Evolutionary conservation across 176 grass and related monocot species (phyloP).

Genomic region (Eragrostis nindensis): DNA sequence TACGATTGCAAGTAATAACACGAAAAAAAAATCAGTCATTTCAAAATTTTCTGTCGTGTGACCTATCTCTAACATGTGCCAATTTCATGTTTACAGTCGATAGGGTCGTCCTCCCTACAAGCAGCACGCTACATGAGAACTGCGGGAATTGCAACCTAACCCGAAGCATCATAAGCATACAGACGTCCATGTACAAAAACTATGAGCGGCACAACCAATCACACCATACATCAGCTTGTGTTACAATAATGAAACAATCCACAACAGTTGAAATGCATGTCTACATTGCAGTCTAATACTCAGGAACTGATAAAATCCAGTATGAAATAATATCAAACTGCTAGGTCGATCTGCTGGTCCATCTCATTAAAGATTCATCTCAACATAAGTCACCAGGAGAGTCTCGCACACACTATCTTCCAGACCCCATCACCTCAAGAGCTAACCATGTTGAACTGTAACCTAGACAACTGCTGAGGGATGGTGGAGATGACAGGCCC

Average conservation of each 20-base stretch:
- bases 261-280: constrained; percentile 1
- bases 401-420: constrained; percentile 15
- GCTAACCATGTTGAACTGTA: constrained; percentile 97
- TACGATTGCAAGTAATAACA: too few species aligned
- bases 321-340: constrained; percentile 33
- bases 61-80: too few species aligned
- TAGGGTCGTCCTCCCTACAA: too few species aligned
- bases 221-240: constrained; percentile 25
- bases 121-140: not conserved
- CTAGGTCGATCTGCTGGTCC: constrained; percentile 28
- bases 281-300: too few species aligned
- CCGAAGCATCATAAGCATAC: not conserved
- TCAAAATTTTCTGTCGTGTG: too few species aligned
- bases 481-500: constrained; percentile 98
- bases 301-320: constrained; percentile 20
- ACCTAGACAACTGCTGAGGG: constrained; percentile 91
- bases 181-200: constrained; percentile 29
- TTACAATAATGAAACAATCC: constrained; percentile 1
- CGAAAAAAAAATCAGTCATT: too few species aligned
- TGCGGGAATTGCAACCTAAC: not conserved
- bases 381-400: not conserved
- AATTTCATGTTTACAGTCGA: too few species aligned
- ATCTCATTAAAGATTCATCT: constrained; percentile 11
- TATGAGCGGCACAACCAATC: constrained; percentile 5
- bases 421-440: constrained; percentile 52